Evolutionary conservation across 148 eudicot species (phyloP).

Genomic region (Silene uniflora): DNA sequence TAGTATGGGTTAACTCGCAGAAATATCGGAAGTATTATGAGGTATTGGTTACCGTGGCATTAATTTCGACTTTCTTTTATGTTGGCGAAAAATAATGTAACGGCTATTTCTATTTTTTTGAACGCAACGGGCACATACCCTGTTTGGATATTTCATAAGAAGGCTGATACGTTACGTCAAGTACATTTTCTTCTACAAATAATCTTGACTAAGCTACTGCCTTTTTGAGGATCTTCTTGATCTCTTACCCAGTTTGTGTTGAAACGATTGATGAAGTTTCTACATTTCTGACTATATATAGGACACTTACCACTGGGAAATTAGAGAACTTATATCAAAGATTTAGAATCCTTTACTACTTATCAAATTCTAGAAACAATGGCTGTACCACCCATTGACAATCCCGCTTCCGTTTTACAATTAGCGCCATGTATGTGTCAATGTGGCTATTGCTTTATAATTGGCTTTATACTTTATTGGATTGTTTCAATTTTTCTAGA

Average conservation of each 20-base stretch:
- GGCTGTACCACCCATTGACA: background rate
- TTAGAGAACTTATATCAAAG: background rate
- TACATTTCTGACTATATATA: background rate
- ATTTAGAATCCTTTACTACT: background rate
- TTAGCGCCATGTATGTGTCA: background rate
- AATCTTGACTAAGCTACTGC: background rate
- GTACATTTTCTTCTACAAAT: slow-evolving; percentile 1
- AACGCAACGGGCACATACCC: background rate
- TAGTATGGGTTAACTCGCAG: background rate
- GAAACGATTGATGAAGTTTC: background rate
- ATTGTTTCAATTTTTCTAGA: background rate
- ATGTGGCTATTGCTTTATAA: background rate
- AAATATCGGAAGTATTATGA: background rate
- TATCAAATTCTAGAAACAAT: background rate
- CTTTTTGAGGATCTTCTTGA: background rate
- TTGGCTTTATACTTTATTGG: background rate
- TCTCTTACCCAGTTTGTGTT: background rate
- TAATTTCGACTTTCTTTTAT: background rate
- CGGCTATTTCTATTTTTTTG: background rate
- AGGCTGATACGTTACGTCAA: background rate
- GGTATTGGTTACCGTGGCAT: background rate
- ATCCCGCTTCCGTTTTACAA: too few species aligned
- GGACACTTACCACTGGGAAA: background rate
- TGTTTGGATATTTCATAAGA: background rate
- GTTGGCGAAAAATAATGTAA: background rate